Conservation (phyloP, 495 filamentous ascomycete species). For the Pseudevernia furfuracea region DNA sequence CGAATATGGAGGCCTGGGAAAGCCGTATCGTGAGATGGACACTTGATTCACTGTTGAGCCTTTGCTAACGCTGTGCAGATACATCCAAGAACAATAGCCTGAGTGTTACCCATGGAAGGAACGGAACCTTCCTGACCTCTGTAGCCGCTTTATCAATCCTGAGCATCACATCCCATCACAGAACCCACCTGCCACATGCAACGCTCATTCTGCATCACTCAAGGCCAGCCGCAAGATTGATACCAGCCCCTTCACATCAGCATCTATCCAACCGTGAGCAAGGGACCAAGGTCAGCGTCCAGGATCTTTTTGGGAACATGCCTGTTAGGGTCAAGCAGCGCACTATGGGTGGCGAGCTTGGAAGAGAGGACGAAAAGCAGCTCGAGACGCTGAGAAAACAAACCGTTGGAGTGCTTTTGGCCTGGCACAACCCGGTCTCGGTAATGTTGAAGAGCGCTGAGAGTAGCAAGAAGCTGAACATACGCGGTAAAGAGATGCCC, state of each 20-base stretch:
- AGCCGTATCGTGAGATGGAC: constrained; percentile 55
- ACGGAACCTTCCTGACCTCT: constrained; percentile 72
- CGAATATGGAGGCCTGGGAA: constrained; percentile 63
- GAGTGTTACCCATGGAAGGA: constrained; percentile 52
- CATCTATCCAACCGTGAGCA: constrained; percentile 48
- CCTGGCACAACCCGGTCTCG: constrained; percentile 45
- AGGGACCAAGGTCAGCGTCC: constrained; percentile 73
- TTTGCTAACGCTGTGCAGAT: constrained; percentile 39
- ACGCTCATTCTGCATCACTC: constrained; percentile 65
- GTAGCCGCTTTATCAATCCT: constrained; percentile 69
- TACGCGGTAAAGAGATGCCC: constrained; percentile 17
- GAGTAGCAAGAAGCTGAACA: constrained; percentile 21
- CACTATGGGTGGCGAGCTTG: constrained; percentile 39
- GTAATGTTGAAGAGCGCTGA: constrained; percentile 40
- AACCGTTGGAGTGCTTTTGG: constrained; percentile 57
- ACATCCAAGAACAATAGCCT: constrained; percentile 62
- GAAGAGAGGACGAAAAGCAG: constrained; percentile 54
- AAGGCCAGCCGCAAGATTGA: constrained; percentile 56
- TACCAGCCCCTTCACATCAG: constrained; percentile 56
- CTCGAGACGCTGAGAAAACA: constrained; percentile 59
- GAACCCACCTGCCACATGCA: constrained; percentile 54
- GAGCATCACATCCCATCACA: constrained; percentile 70
- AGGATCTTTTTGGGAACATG: constrained; percentile 90
- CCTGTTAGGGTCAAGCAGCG: constrained; percentile 91
- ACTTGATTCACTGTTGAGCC: constrained; percentile 2